Evolutionary conservation across 1,139 yeast species (phyloP), one percentile per base, ranked within the genome.

Genomic region (Nadsonia starkeyi-henricii): DNA sequence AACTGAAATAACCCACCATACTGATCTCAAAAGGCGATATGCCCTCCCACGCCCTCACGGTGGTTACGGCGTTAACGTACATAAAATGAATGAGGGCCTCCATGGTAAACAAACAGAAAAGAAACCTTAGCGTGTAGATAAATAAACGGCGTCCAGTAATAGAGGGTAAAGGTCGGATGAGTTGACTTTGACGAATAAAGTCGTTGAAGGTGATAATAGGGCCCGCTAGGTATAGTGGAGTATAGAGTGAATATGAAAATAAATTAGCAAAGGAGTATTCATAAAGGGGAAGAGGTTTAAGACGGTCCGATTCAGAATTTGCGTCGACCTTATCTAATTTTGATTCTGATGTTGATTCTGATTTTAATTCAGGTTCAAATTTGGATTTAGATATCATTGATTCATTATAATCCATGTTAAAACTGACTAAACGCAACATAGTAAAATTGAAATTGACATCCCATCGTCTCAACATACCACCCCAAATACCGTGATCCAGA

Each of bases 401-500:
- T 28, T 57, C 56, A 41, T 63, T 63, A 58, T 74, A 86, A 64
- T 93, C 99, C 54, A 85, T 63, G 55, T 85, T 85, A 64, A 74
- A 91, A 50, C 96, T 85, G 46, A 93, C 67, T 76, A 88, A 77
- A 56, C 96, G 73, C 49, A 93, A 72, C 54, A 91, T 69, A 0
- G 95, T 81, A 64, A 93, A 86, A 64, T 91, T 93, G 72, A 80
- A 93, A 58, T 85, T 85, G 8, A 93, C 96, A 61, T 91, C 97
- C 99, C 99, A 93, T 56, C 97, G 72, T 19, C 78, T 73, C 55
- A 91, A 79, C 23, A 89, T 73, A 0, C 98, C 97, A 3, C 66
- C 58, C 46, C 58, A 60, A 33, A 33, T 33, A n/a, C 48, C 45
- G 28, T 55, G 59, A 50, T 61, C 94, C 55, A 85, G 62, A 21